phyloP scores from a whole-genome alignment of 768 basidiomycete genomes.

The Trametes cinnabarina region DNA sequence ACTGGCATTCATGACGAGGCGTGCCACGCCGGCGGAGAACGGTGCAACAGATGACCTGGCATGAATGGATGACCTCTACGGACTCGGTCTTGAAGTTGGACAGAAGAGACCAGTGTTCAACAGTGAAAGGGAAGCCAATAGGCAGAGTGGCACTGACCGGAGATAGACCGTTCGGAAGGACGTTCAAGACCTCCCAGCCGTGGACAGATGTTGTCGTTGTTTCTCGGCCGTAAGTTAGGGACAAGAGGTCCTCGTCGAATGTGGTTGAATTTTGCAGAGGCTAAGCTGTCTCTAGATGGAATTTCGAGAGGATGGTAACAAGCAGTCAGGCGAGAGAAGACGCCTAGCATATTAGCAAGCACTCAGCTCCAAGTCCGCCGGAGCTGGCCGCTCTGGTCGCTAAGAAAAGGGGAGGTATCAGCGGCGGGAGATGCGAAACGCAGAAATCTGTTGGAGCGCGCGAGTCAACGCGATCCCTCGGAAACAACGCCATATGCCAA shows the following conservation, averaged over 20 bases:
- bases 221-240: slow-evolving; percentile 11
- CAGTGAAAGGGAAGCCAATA: background rate
- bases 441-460: slow-evolving; percentile 2
- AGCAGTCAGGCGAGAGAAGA: slow-evolving; percentile 9
- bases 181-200: background rate
- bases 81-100: background rate
- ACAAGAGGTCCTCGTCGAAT: background rate
- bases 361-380: background rate
- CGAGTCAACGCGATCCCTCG: slow-evolving; percentile 3
- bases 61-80: background rate
- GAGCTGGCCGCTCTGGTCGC: slow-evolving; percentile 9
- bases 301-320: slow-evolving; percentile 1
- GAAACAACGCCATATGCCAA: slow-evolving; percentile 2
- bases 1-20: background rate
- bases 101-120: background rate
- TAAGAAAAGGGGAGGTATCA: background rate
- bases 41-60: too few species aligned
- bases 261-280: background rate
- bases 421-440: background rate
- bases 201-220: background rate
- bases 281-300: slow-evolving; percentile 1
- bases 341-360: slow-evolving; percentile 3
- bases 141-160: slow-evolving; percentile 2
- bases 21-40: slow-evolving; percentile 7
- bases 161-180: background rate